Evolutionary conservation across 2,329 filamentous ascomycete species (phyloP).

Genomic region (Aspergillus persii): DNA sequence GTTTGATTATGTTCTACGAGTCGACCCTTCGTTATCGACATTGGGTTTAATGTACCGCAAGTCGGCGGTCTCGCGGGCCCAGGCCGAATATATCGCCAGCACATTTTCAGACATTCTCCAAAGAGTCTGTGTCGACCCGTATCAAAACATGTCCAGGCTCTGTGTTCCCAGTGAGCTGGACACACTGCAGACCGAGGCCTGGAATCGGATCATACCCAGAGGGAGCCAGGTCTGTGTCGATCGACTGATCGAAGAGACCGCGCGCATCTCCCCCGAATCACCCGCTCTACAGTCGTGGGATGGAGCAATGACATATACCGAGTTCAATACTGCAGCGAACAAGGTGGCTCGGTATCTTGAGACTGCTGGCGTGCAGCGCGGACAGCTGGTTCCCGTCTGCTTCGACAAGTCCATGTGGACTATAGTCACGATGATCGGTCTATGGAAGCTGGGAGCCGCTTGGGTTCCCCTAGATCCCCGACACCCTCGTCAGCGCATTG

Average conservation of each 20-base stretch:
- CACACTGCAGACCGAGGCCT: conserved; percentile 12
- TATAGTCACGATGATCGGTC: conserved; percentile 3
- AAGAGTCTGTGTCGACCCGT: conserved; percentile 10
- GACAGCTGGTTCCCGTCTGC: conserved; percentile 9
- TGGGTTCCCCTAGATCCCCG: conserved; percentile 2
- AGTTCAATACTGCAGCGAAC: conserved; percentile 8
- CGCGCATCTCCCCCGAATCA: conserved; percentile 1
- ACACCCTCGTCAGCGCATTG: conserved; percentile 5
- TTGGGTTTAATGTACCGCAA: conserved; percentile 14
- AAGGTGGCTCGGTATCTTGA: conserved; percentile 9
- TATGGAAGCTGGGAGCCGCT: conserved; percentile 8
- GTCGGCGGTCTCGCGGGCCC: conserved; percentile 9
- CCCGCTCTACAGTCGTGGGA: conserved; percentile 11
- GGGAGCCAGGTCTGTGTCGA: conserved; percentile 9
- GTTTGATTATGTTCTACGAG: conserved; percentile 13
- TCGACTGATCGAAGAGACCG: conserved; percentile 8
- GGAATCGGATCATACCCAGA: conserved; percentile 11
- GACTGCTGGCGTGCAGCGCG: conserved; percentile 2
- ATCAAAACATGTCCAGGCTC: conserved; percentile 9
- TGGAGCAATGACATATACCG: conserved; percentile 9
- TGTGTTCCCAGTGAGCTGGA: conserved; percentile 13
- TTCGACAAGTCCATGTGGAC: conserved; percentile 11
- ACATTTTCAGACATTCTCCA: conserved; percentile 13
- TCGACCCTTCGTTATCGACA: conserved; percentile 11
- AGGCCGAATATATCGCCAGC: conserved; percentile 13